phyloP scores from a whole-genome alignment of 305 asterid genomes.

The Andrographis paniculata region DNA sequence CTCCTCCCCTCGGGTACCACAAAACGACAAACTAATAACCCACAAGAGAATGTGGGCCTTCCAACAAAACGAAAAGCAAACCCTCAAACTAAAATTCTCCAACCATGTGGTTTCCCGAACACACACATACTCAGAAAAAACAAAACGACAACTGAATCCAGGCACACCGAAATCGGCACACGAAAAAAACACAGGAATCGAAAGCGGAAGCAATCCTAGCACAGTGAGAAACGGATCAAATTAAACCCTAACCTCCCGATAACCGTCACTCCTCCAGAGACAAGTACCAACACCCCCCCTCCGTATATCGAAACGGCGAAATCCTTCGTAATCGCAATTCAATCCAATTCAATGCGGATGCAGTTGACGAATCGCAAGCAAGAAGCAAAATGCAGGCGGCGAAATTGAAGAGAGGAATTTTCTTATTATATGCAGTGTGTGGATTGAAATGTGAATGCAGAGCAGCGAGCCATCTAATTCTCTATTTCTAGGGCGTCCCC shows the following conservation, averaged over 20 bases:
- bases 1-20: slow-evolving; percentile 13
- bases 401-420: slow-evolving; percentile 21
- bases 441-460: slow-evolving; percentile 12
- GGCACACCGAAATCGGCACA: slow-evolving; percentile 8
- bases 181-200: neutral
- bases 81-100: slow-evolving; percentile 17
- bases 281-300: slow-evolving; percentile 7
- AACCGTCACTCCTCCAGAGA: slow-evolving; percentile 24
- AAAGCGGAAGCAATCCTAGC: slow-evolving; percentile 13
- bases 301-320: neutral
- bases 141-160: slow-evolving; percentile 16
- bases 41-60: slow-evolving; percentile 18
- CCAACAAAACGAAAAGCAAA: slow-evolving; percentile 4
- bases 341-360: slow-evolving; percentile 12
- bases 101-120: slow-evolving; percentile 9
- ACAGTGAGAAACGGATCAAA: slow-evolving; percentile 17
- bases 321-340: neutral
- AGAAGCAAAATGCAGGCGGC: slow-evolving; percentile 37
- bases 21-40: slow-evolving; percentile 13
- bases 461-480: too few species aligned
- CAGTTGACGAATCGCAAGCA: slow-evolving; percentile 18
- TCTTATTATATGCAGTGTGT: slow-evolving; percentile 3
- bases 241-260: slow-evolving; percentile 25
- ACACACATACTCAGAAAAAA: slow-evolving; percentile 2
- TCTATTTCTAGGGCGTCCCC: too few species aligned